Base-by-base conservation (phyloP, 140 eudicot genomes). In the Bidens hawaiensis region DNA sequence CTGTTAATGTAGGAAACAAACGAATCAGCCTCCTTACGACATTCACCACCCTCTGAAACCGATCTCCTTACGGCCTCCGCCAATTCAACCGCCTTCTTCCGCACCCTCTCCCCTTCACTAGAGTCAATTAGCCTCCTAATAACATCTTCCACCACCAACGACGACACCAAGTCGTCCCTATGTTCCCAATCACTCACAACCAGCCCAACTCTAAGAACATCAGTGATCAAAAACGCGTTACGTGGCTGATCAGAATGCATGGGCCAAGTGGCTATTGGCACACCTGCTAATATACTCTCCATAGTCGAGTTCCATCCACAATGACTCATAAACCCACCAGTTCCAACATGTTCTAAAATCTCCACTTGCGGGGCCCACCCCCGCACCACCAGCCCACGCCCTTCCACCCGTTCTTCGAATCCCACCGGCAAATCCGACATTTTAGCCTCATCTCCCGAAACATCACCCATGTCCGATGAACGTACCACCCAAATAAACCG, bases 241-340 rank as follows among this genome's bases (percentile, higher is more conserved):
- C 70, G 68, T 0, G 78, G 89, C 59, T 83, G 89, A 40, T 83
- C 89, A 10, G 81, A 69, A 15, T 76, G 79, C 77, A 80, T 74
- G 0, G 90, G 90, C 83, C 83, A 80, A 0, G 83, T 54, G 1
- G 75, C 82, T 2, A 82, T 71, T 1, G 84, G 68, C 16, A 78
- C 88, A 0, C 79, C 84, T 53, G 31, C 55, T 1, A 40, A 43
- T 0, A 82, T 78, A 48, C 78, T 70, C 49, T 81, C n/a, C n/a
- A n/a, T n/a, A n/a, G n/a, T n/a, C n/a, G n/a, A n/a, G n/a, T n/a
- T n/a, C n/a, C n/a, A n/a, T 11, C 88, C 88, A 38, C 79, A 75
- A 46, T 78, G 88, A 54, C 76, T 78, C 81, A 82, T 47, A 40
- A 82, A 78, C 10, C 76, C 88, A 18, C 83, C 85, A 1, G 76